A percentile compares a stretch with the other conserved stretches of the same genome.
phyloP scores from a whole-genome alignment of 2,329 filamentous ascomycete genomes.

The Pestalotiopsis sp. region DNA sequence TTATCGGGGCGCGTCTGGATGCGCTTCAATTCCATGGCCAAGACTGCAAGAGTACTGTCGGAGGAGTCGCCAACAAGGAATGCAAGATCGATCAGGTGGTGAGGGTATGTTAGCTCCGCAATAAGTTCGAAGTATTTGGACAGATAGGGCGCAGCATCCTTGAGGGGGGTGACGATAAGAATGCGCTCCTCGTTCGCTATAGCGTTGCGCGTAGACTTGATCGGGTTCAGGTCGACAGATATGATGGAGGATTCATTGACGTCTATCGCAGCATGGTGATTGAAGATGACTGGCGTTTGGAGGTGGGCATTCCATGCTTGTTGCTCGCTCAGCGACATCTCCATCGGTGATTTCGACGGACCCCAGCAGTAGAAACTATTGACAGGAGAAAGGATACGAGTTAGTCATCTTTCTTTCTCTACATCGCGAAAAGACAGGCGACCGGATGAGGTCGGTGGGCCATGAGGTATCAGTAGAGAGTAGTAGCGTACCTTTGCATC shows the following conservation, averaged over 20 bases:
- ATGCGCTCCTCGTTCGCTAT: constrained; percentile 81
- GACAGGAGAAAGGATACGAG: constrained; percentile 18
- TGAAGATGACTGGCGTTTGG: constrained; percentile 93
- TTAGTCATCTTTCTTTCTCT: not conserved
- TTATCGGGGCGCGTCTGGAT: constrained; percentile 81
- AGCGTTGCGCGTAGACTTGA: constrained; percentile 80
- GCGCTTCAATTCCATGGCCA: constrained; percentile 83
- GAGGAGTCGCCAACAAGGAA: constrained; percentile 92
- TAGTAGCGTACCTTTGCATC: constrained; percentile 77
- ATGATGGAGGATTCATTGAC: constrained; percentile 81
- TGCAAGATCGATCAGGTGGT: constrained; percentile 90
- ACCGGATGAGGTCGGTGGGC: not conserved
- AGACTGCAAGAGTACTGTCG: constrained; percentile 88
- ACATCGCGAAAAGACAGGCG: not conserved
- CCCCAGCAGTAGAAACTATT: constrained; percentile 96
- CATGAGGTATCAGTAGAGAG: not conserved
- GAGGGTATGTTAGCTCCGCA: constrained; percentile 87
- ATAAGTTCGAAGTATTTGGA: constrained; percentile 93
- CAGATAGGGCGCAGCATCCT: constrained; percentile 82
- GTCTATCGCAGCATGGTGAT: constrained; percentile 86
- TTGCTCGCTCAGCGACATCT: constrained; percentile 91
- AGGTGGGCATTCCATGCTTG: constrained; percentile 86
- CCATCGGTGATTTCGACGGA: constrained; percentile 91
- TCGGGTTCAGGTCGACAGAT: constrained; percentile 80
- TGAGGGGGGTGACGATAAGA: constrained; percentile 88